phyloP scores from a whole-genome alignment of 768 basidiomycete genomes.

The Leccinum subtestaceum region DNA sequence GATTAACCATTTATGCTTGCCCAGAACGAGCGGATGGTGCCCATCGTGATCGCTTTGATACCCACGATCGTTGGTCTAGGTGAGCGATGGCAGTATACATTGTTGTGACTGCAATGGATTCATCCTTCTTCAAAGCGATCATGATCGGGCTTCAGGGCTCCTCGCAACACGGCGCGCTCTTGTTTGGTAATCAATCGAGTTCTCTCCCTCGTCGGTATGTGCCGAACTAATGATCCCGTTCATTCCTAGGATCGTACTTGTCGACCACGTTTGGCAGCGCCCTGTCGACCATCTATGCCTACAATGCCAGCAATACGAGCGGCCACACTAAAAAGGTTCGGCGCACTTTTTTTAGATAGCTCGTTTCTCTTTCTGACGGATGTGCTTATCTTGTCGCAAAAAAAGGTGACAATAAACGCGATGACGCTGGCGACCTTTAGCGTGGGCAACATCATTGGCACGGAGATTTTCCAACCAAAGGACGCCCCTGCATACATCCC shows the following conservation, averaged over 20 bases:
- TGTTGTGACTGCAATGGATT: not conserved
- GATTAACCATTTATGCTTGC: not conserved
- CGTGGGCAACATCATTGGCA: constrained; percentile 60
- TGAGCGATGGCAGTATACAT: constrained; percentile 18
- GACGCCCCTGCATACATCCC: constrained; percentile 63
- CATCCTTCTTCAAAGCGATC: constrained; percentile 34
- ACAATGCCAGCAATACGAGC: constrained; percentile 61
- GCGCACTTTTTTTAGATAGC: not conserved
- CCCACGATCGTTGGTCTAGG: constrained; percentile 59
- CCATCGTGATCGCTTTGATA: constrained; percentile 54
- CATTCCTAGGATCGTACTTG: constrained; percentile 43
- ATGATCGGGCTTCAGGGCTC: constrained; percentile 53
- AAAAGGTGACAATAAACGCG: constrained; percentile 55
- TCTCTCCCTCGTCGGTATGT: not conserved
- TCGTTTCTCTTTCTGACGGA: not conserved
- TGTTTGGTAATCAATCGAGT: constrained; percentile 46
- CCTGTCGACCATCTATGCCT: constrained; percentile 58
- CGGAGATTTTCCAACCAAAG: constrained; percentile 60
- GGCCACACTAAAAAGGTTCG: constrained; percentile 64
- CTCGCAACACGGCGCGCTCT: constrained; percentile 46
- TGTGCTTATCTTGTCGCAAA: not conserved
- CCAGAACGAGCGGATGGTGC: constrained; percentile 58
- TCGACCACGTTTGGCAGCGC: constrained; percentile 59
- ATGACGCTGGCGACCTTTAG: constrained; percentile 55
- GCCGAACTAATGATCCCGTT: not conserved